Conservation (phyloP, 441 rosid species). For the Pelargonium fulgidum region DNA sequence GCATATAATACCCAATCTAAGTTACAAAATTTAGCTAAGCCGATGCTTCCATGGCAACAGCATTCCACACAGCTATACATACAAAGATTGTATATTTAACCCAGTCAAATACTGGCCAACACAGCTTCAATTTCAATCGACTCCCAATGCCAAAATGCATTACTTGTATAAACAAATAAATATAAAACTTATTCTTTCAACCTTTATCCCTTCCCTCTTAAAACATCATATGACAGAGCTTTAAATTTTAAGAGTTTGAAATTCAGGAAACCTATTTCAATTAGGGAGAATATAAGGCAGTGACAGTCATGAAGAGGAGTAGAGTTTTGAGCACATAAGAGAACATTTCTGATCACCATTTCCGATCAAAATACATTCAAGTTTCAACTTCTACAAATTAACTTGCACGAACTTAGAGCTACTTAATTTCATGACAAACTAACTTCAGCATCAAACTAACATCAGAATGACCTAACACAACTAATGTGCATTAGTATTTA, state of each 20-base stretch:
- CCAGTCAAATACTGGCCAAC: neutral
- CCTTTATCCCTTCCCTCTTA: no score
- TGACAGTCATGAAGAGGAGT: no score
- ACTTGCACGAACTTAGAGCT: neutral
- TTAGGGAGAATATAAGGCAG: no score
- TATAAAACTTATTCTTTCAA: no score
- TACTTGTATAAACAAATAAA: neutral
- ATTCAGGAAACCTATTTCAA: no score
- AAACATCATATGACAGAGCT: no score
- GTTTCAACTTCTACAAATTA: conserved; percentile 8
- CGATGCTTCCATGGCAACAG: no score
- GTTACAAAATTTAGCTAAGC: no score
- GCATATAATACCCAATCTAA: no score
- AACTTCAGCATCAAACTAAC: neutral
- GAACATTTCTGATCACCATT: neutral
- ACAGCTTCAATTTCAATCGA: neutral
- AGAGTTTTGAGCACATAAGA: neutral
- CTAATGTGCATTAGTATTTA: neutral
- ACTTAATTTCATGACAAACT: neutral
- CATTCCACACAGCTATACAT: no score
- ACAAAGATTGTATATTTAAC: no score
- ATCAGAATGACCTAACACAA: neutral
- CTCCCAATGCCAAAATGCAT: neutral
- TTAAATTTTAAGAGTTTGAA: no score
- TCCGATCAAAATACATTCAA: neutral